These are phyloP conservation scores for Chlamydomonas sp. DNA, from an alignment of 139 green algal species.

Conservation along the genomic window DNA sequence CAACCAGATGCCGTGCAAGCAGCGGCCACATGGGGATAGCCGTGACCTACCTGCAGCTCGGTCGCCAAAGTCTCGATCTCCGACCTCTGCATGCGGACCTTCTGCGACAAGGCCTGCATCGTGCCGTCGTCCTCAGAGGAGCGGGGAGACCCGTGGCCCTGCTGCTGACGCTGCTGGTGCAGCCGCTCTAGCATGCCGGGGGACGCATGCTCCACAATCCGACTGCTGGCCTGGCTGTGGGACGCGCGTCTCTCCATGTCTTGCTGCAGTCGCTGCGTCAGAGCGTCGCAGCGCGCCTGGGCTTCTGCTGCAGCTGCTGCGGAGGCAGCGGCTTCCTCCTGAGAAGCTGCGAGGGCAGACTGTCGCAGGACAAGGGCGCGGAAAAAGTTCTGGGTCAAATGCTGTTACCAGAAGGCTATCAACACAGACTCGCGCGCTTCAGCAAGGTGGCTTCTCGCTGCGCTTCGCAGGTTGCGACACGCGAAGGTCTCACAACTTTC, in stretches of 20 bases:
- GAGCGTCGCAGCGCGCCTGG: slow-evolving; percentile 13
- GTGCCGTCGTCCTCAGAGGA: not conserved
- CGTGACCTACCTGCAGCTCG: slow-evolving; percentile 12
- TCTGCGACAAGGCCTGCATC: slow-evolving; percentile 4
- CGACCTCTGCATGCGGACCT: slow-evolving; percentile 2
- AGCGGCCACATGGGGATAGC: not conserved
- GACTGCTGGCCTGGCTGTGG: slow-evolving; percentile 11
- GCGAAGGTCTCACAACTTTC: no score
- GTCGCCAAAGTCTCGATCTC: slow-evolving; percentile 5
- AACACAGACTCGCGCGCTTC: no score
- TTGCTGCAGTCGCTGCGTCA: slow-evolving; percentile 22
- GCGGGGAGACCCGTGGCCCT: no score
- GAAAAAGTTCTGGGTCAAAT: no score
- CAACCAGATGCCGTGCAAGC: no score
- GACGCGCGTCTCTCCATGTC: slow-evolving; percentile 28
- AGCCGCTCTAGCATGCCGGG: slow-evolving; percentile 24
- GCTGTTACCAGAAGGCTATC: no score
- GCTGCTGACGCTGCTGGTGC: not conserved
- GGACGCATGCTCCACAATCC: not conserved
- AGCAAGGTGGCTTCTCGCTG: no score
- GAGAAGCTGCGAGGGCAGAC: slow-evolving; percentile 2
- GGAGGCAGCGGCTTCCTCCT: slow-evolving; percentile 26
- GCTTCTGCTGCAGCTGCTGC: slow-evolving; percentile 17
- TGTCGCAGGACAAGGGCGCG: not conserved
- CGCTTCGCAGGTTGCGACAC: no score